A percentile compares a stretch with the other conserved stretches of the same genome.
Conservation (phyloP, 192 early-diverging fungal species). For the Coemansia umbellata region DNA sequence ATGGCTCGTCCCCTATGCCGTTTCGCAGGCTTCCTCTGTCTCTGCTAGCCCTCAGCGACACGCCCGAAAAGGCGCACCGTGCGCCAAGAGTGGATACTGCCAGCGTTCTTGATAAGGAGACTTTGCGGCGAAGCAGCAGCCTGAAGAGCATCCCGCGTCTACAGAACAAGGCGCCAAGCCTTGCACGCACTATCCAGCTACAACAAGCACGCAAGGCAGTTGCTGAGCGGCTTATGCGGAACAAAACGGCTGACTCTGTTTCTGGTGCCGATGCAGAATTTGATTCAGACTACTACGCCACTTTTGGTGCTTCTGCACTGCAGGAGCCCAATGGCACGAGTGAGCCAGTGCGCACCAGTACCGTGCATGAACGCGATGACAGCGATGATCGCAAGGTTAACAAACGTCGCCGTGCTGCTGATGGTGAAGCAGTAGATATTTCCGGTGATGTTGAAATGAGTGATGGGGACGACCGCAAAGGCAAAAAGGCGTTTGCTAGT, state of each 20-base stretch:
- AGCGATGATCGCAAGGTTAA: conserved; percentile 7
- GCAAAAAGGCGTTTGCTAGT: neutral
- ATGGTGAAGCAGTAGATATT: conserved; percentile 16
- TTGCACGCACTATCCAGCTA: conserved; percentile 48
- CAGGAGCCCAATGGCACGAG: neutral
- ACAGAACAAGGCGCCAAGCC: conserved; percentile 35
- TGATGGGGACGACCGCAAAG: neutral
- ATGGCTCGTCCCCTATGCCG: conserved; percentile 16
- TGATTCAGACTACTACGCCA: conserved; percentile 3
- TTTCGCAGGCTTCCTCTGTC: conserved; percentile 46
- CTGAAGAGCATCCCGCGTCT: conserved; percentile 14
- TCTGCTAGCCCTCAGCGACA: conserved; percentile 28
- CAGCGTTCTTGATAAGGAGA: conserved; percentile 7
- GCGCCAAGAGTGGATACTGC: conserved; percentile 12
- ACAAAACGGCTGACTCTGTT: neutral
- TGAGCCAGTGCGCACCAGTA: conserved; percentile 1
- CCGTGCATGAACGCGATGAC: conserved; percentile 24
- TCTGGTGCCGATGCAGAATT: neutral
- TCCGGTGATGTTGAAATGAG: conserved; percentile 10
- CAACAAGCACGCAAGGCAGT: conserved; percentile 50
- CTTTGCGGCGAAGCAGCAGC: conserved; percentile 31
- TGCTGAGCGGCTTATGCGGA: conserved; percentile 33
- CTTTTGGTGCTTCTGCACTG: neutral
- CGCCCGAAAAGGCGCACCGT: conserved; percentile 15
- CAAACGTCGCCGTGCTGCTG: conserved; percentile 30